Percentiles rank a stretch among this genome's conserved stretches.
Evolutionary conservation across 352 stramenopile genomes (phyloP).

Genomic region (Phytopythium delawarense): DNA sequence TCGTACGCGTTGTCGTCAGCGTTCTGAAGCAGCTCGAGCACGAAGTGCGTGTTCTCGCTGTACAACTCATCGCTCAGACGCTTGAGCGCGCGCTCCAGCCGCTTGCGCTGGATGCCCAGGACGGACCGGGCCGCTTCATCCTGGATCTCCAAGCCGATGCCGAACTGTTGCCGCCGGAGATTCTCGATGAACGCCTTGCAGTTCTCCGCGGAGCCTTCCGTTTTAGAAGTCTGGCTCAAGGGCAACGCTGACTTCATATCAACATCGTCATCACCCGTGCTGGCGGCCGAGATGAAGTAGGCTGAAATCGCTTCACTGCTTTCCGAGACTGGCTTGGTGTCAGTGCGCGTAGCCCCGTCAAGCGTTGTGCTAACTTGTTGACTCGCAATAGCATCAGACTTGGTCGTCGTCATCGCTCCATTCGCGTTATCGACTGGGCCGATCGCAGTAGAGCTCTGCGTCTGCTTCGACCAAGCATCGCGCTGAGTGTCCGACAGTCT

Average conservation of each 20-base stretch:
- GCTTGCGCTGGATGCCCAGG: slow-evolving; percentile 68
- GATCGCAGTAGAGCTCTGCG: background rate
- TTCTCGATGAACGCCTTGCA: slow-evolving; percentile 57
- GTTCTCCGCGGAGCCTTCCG: background rate
- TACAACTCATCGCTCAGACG: slow-evolving; percentile 84
- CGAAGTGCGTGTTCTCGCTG: slow-evolving; percentile 85
- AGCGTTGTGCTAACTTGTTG: too few relatives aligned
- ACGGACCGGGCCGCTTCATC: slow-evolving; percentile 55
- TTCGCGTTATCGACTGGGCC: background rate
- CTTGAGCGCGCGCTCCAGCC: slow-evolving; percentile 80
- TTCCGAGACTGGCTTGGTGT: background rate
- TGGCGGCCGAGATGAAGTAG: background rate
- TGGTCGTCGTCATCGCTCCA: background rate
- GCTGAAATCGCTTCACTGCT: background rate
- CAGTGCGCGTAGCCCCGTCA: background rate
- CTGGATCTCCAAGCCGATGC: slow-evolving; percentile 61
- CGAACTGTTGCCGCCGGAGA: slow-evolving; percentile 73
- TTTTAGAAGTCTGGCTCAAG: background rate
- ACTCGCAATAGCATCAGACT: background rate
- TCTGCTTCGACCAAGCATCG: background rate
- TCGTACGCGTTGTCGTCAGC: slow-evolving; percentile 82
- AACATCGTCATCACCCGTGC: background rate
- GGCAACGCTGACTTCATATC: background rate
- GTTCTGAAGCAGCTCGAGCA: slow-evolving; percentile 87
- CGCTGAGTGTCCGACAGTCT: background rate